A percentile compares a stretch with the other conserved stretches of the same genome.
Conservation (phyloP, 108 stramenopile species). For the Nannochloropsis gaditana region DNA sequence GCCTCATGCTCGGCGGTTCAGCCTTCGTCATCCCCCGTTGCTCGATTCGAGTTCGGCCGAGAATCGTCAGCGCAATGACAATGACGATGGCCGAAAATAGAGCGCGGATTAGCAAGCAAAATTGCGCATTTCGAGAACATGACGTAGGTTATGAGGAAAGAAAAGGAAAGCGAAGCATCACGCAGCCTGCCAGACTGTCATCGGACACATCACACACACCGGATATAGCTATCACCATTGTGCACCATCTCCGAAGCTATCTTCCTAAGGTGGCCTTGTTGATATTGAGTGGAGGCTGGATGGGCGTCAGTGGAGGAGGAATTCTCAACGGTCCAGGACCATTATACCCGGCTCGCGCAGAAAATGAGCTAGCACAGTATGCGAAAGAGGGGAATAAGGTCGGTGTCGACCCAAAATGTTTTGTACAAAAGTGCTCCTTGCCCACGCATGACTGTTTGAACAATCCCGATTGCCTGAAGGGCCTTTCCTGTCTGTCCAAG, state of each 20-base stretch:
- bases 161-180: no score
- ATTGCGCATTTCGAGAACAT: no score
- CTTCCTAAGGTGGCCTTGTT: background rate
- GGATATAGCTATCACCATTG: no score
- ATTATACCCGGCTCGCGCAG: conserved; percentile 18
- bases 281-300: background rate
- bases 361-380: conserved; percentile 30
- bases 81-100: no score
- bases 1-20: no score
- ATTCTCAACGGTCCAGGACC: background rate
- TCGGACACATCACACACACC: no score
- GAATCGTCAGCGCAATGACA: no score
- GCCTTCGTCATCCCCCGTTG: no score
- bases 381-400: conserved; percentile 38
- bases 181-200: no score
- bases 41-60: no score
- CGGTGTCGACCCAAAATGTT: conserved; percentile 69
- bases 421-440: conserved; percentile 67
- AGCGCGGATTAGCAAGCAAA: no score
- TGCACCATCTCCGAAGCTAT: background rate
- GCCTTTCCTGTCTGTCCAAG: conserved; percentile 82
- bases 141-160: no score
- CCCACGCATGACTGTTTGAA: conserved; percentile 77
- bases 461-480: conserved; percentile 82
- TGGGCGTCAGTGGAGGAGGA: background rate